Base-by-base conservation (phyloP, 371 early-diverging fungal species). In the Mucor mucedo region DNA sequence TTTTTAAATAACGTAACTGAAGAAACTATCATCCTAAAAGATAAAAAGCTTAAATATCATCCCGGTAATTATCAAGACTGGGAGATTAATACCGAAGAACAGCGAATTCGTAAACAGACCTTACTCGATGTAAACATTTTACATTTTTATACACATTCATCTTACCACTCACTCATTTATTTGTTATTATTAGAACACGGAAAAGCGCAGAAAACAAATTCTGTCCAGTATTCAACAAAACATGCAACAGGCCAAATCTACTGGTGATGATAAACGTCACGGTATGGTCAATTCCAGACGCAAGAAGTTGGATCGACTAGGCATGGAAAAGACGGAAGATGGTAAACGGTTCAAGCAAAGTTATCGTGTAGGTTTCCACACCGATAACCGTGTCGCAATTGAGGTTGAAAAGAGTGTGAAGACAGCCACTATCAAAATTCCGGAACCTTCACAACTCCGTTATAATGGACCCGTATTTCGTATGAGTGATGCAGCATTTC, bases 191-290 rank as follows among this genome's bases (percentile, higher is more conserved):
- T 54, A 82, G 82, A 66, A 74, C 4, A 70, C 77, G 39, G 91
- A 92, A 50, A 83, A 82, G 64, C 83, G 86, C 64, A 79, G 73
- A 38, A 85, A 83, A 33, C 84, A 85, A 13, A 85, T 89, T 10
- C 70, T 86, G 57, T 78, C 78, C 0, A 87, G 86, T 52, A 90
- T 89, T 55, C 78, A 87, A 53, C 78, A 89, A 47, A 87, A 87
- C 40, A 70, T 89, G 11, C 76, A 82, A 60, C 83, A 80, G 54
- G 95, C 94, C 27, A 86, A 85, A 56, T 65, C 84, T 30, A 84
- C 86, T 9, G 91, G 90, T 6, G 91, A 92, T 60, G 94, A 94
- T 60, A 93, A 93, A 67, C 81, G 86, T 32, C 80, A 90, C n/a
- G 85, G 82, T 3, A 73, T 81, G 72, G 85, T 89, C 38, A 89